Evolutionary conservation across 768 basidiomycete genomes (phyloP).

Genomic region (Gloeostereum incarnatum): DNA sequence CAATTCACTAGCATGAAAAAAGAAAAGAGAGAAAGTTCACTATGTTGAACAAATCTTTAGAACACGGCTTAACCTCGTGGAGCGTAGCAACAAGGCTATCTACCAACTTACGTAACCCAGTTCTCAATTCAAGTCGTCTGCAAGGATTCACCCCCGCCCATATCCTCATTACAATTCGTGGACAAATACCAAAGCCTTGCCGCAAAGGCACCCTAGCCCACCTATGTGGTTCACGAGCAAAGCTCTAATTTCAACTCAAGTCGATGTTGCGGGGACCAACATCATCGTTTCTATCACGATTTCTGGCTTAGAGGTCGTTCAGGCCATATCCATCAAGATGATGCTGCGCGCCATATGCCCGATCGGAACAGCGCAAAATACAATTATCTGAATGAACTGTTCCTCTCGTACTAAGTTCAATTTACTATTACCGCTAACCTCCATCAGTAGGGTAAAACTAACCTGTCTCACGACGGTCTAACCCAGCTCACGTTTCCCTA

Average conservation of each 20-base stretch:
- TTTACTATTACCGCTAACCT: slow-evolving; percentile 60
- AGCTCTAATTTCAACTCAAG: slow-evolving; percentile 59
- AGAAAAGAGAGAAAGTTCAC: too few species aligned
- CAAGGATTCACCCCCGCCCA: slow-evolving; percentile 68
- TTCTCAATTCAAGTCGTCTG: slow-evolving; percentile 73
- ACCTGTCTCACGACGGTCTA: slow-evolving; percentile 81
- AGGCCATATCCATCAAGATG: slow-evolving; percentile 79
- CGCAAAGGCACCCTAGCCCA: slow-evolving; percentile 32
- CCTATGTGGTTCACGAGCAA: slow-evolving; percentile 64
- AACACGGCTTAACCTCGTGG: too few species aligned
- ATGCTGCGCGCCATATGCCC: slow-evolving; percentile 75
- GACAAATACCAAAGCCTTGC: slow-evolving; percentile 45
- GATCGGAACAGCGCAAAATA: slow-evolving; percentile 73
- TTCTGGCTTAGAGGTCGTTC: slow-evolving; percentile 81
- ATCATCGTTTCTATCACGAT: slow-evolving; percentile 70
- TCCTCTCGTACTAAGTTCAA: slow-evolving; percentile 79
- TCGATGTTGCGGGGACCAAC: slow-evolving; percentile 59
- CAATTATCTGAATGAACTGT: slow-evolving; percentile 79
- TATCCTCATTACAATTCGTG: slow-evolving; percentile 55
- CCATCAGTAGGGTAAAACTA: slow-evolving; percentile 83
- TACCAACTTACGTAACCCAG: slow-evolving; percentile 71
- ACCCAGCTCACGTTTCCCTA: slow-evolving; percentile 78
- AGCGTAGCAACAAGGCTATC: slow-evolving; percentile 76
- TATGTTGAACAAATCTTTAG: too few species aligned
- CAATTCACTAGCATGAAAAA: too few species aligned